These are phyloP conservation scores for Mixia osmundae DNA, from an alignment of 1,284 basidiomycete genomes.

Conservation along the genomic window DNA sequence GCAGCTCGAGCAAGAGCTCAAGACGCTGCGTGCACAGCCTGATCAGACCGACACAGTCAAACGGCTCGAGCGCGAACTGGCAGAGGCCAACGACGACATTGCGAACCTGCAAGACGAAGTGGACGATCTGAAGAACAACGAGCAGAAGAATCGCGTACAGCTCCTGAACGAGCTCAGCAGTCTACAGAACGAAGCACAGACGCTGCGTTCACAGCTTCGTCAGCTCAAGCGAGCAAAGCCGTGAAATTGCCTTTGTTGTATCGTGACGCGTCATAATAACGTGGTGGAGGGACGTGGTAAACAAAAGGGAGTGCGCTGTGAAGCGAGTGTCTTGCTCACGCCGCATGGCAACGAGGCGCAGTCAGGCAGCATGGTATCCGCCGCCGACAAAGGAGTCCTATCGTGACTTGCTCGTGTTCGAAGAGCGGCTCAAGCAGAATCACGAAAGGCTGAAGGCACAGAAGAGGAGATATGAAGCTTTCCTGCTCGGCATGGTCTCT, in stretches of 20 bases:
- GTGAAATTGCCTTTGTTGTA: too few relatives aligned
- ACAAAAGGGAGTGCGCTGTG: too few relatives aligned
- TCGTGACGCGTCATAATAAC: too few relatives aligned
- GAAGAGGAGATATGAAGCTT: slow-evolving; percentile 30
- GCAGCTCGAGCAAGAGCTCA: background rate
- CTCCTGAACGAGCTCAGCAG: slow-evolving; percentile 9
- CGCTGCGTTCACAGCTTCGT: background rate
- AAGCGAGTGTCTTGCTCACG: too few relatives aligned
- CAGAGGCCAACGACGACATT: slow-evolving; percentile 1
- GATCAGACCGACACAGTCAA: background rate
- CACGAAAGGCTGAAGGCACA: too few relatives aligned
- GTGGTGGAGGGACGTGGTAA: too few relatives aligned
- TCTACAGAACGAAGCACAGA: background rate
- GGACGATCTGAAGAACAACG: slow-evolving; percentile 9
- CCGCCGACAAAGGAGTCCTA: too few relatives aligned
- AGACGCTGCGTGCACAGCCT: background rate
- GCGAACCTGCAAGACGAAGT: slow-evolving; percentile 10
- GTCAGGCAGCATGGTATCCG: too few relatives aligned
- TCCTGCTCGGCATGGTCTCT: slow-evolving; percentile 42
- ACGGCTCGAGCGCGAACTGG: background rate
- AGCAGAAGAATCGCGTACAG: slow-evolving; percentile 8
- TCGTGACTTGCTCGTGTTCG: too few relatives aligned
- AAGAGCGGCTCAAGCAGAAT: too few relatives aligned
- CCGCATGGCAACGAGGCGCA: too few relatives aligned
- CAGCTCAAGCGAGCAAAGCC: background rate